These are phyloP conservation scores for Cotoneaster glaucophyllus DNA, from an alignment of 306 rosid species.

Conservation along the genomic window DNA sequence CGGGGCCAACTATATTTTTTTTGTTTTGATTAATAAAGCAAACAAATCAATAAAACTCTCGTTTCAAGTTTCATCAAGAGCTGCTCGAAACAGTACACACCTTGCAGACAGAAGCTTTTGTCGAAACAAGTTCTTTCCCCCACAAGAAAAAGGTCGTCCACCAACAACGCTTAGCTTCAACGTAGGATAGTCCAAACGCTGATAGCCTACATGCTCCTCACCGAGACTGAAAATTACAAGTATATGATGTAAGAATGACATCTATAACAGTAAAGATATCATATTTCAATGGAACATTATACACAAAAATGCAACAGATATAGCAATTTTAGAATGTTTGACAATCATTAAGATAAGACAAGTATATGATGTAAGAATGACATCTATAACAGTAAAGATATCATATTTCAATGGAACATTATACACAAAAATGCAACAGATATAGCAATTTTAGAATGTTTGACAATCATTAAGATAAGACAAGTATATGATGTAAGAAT, in stretches of 20 bases:
- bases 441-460: constrained; percentile 12
- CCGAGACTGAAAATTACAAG: constrained; percentile 63
- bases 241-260: constrained; percentile 6
- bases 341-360: constrained; percentile 12
- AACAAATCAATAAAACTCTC: background rate
- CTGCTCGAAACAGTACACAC: constrained; percentile 27
- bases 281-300: background rate
- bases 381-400: background rate
- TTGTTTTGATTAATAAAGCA: background rate
- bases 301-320: background rate
- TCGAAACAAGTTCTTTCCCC: constrained; percentile 57
- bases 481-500: constrained; percentile 11
- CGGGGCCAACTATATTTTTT: no score
- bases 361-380: constrained; percentile 10
- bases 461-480: constrained; percentile 11
- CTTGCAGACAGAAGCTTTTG: constrained; percentile 68
- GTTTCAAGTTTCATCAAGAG: background rate
- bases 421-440: background rate
- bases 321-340: constrained; percentile 13
- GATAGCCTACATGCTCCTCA: constrained; percentile 70
- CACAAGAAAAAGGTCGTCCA: constrained; percentile 85
- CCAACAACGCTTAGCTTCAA: constrained; percentile 77
- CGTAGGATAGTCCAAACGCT: constrained; percentile 56
- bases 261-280: background rate
- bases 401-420: background rate